A percentile compares a stretch with the other conserved stretches of the same genome.
These are phyloP conservation scores for Chalciporus piperatus DNA, from an alignment of 768 basidiomycete genomes.

Conservation along the genomic window DNA sequence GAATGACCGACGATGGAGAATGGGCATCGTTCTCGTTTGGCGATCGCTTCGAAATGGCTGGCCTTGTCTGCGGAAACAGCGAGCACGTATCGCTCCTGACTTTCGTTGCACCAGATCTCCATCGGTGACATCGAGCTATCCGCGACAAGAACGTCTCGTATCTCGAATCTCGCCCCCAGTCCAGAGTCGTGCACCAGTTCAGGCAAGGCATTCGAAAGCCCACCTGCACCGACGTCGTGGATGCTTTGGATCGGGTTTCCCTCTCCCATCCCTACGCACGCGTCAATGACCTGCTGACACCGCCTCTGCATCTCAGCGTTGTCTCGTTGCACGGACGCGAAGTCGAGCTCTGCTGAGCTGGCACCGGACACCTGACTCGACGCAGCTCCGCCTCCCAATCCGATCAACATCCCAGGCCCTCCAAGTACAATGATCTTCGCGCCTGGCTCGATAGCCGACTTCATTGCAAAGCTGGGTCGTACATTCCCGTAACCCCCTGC, in stretches of 20 bases:
- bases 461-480: constrained; percentile 76
- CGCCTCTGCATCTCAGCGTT: constrained; percentile 98
- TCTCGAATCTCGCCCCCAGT: constrained; percentile 91
- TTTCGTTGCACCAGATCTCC: constrained; percentile 99
- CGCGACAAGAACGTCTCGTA: constrained; percentile 88
- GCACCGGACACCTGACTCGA: constrained; percentile 91
- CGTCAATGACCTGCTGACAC: constrained; percentile 96
- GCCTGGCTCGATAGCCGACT: constrained; percentile 71
- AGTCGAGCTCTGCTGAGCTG: constrained; percentile 90
- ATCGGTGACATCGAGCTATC: constrained; percentile 96
- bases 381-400: constrained; percentile 94
- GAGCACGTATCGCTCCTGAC: constrained; percentile 95
- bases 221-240: constrained; percentile 98
- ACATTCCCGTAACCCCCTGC: constrained; percentile 97
- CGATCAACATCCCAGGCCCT: constrained; percentile 95
- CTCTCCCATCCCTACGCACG: constrained; percentile 62
- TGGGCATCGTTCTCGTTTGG: constrained; percentile 87
- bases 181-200: constrained; percentile 95
- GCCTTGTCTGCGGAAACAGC: constrained; percentile 72
- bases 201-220: constrained; percentile 92
- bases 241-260: constrained; percentile 89
- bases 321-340: constrained; percentile 95
- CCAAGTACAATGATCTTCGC: constrained; percentile 91
- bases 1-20: constrained; percentile 90
- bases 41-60: constrained; percentile 68